Base-by-base conservation (phyloP, 176 grass and related monocot genomes). In the Aegilops tauschii region DNA sequence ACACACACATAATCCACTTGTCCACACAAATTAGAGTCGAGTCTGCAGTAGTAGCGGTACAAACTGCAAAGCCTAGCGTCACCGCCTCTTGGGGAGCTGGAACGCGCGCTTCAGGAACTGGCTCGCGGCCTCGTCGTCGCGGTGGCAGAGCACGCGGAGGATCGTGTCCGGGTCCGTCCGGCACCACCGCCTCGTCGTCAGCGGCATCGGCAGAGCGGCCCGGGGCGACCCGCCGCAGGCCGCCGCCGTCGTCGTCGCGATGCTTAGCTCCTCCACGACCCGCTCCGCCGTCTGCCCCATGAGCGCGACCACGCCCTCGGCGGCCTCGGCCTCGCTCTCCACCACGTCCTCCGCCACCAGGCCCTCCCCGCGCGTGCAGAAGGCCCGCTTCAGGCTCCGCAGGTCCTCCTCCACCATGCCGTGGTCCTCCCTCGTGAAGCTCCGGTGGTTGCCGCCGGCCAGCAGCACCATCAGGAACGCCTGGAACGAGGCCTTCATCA, bases 401-500 rank as follows among this genome's bases (percentile, higher is more conserved):
- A 96, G 89, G 58, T 96, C 91, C 58, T 96, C 91, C 3, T 86
- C 85, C 29, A 96, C 23, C 80, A 85, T 68, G 73, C 21, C 66
- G 39, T 96, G 78, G 69, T 93, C 91, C 36, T 84, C 68, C 65
- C 40, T 13, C 4, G 87, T 87, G 81, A 93, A 93, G 37, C 81
- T 84, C 84, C 91, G 64, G 11, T 69, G 75, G 28, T 40, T 67
- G 36, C 94, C 85, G 17, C 94, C 94, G 65, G 86, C 91, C 1
- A 96, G 62, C 17, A 96, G 67, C 17, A 93, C 94, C 31, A 87
- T 61, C 35, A 90, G 17, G 84, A 96, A 96, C 8, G 85, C 89
- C 45, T 90, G 89, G 71, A 93, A 86, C 52, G 86, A 91, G 8
- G 81, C 89, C 82, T 93, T 93, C 91, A 91, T 95, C 59, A 95